Base-by-base conservation (phyloP, 371 early-diverging fungal species). In the Catenaria anguillulae region DNA sequence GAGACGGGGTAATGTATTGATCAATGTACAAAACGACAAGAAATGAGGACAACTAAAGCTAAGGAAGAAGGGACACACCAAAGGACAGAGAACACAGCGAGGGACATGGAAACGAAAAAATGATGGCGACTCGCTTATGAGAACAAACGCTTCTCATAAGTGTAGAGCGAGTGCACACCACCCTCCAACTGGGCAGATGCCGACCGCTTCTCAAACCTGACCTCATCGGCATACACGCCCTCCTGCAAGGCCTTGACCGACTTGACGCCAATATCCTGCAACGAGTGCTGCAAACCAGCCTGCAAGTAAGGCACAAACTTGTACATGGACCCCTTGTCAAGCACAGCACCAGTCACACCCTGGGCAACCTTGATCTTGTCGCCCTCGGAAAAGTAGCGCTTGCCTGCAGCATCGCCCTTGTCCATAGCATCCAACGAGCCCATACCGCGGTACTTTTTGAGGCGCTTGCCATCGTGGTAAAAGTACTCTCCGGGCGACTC, bases 311-410 rank as follows among this genome's bases (percentile, higher is more conserved):
- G 82, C 55, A 92, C 67, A 66, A 90, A 94, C 76, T 87, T 88
- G 77, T 90, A 88, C 67, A 93, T 88, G 36, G 84, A 84, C 40
- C 97, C 97, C 85, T 93, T 93, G 72, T 97, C 97, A 45, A 92
- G 82, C 42, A 97, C 95, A 10, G 90, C 86, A 43, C 97, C 97
- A 48, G 93, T 82, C 46, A 91, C 92, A 68, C 97, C 97, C 76
- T 97, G 97, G n/a, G 97, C 97, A 31, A 97, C 97, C 83, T 97
- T 97, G 79, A 94, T 85, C 62, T 81, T 83, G 80, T 92, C 93
- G 42, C 82, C 81, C 73, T 97, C 97, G 61, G 87, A 86, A 75
- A 89, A 97, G 79, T 97, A 97, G 65, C 97, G 89, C 72, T 92
- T 90, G 34, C 80, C 79, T 26, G 79, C 81, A 8, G 79, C 77